These are phyloP conservation scores for Xylaria longipes DNA, from an alignment of 495 filamentous ascomycete genomes.

Conservation along the genomic window DNA sequence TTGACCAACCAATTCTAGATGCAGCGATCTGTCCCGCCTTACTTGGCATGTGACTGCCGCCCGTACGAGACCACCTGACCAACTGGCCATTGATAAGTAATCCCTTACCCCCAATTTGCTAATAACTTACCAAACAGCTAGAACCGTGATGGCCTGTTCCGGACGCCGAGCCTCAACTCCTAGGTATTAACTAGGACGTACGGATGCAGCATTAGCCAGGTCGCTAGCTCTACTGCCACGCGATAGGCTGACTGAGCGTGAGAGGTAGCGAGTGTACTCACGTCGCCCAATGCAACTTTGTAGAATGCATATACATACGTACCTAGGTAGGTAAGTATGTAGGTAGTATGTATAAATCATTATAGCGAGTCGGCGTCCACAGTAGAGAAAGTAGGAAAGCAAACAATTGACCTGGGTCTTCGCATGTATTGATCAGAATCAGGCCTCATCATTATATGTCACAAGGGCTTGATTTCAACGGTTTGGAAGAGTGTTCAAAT, in stretches of 20 bases:
- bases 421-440: not conserved
- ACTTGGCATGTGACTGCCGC: conserved; percentile 2
- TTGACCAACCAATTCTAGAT: not conserved
- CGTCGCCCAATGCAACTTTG: not conserved
- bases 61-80: not conserved
- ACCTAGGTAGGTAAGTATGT: not conserved
- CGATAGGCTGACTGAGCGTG: not conserved
- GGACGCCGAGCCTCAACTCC: not conserved
- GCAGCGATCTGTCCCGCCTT: not conserved
- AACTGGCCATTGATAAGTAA: not conserved
- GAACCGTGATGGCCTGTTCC: not conserved
- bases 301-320: not conserved
- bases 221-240: not conserved
- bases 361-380: not conserved
- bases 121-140: not conserved
- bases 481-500: too few relatives aligned
- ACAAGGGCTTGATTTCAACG: too few relatives aligned
- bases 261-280: not conserved
- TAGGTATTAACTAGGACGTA: not conserved
- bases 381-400: too few relatives aligned
- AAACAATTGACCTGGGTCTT: too few relatives aligned
- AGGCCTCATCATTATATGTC: too few relatives aligned
- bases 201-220: not conserved
- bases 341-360: not conserved
- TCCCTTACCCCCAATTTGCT: not conserved